A percentile compares a stretch with the other conserved stretches of the same genome.
phyloP scores from a whole-genome alignment of 2,329 filamentous ascomycete species.

The Sporothrix luriei region DNA sequence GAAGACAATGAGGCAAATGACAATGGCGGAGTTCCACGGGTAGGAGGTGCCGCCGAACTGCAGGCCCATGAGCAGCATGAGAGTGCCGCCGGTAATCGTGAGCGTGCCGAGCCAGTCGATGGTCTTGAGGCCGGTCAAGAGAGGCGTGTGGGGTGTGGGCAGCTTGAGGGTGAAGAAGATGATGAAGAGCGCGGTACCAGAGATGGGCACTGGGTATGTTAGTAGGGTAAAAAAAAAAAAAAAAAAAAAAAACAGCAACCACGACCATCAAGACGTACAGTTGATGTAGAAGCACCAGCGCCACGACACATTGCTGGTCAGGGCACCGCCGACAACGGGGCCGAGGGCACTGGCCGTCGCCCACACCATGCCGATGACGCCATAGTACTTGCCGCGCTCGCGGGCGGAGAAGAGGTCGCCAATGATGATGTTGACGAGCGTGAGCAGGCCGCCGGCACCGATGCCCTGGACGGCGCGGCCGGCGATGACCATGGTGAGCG shows the following conservation, averaged over 20 bases:
- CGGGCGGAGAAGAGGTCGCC: slow-evolving; percentile 48
- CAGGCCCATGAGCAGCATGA: slow-evolving; percentile 73
- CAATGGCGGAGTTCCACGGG: slow-evolving; percentile 63
- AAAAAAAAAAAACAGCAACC: not conserved
- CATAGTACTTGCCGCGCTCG: slow-evolving; percentile 37
- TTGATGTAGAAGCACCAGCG: slow-evolving; percentile 73
- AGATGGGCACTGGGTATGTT: slow-evolving; percentile 37
- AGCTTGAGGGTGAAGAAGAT: slow-evolving; percentile 66
- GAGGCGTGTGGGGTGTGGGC: slow-evolving; percentile 66
- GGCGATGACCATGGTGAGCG: slow-evolving; percentile 57
- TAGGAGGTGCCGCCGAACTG: slow-evolving; percentile 62
- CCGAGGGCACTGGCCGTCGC: slow-evolving; percentile 35
- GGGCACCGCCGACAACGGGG: slow-evolving; percentile 35
- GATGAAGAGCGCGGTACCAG: slow-evolving; percentile 50
- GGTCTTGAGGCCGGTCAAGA: slow-evolving; percentile 64
- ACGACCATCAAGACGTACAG: slow-evolving; percentile 31
- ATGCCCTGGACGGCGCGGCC: slow-evolving; percentile 60
- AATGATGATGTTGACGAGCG: slow-evolving; percentile 62
- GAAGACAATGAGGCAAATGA: slow-evolving; percentile 66
- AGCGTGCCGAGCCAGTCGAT: slow-evolving; percentile 58
- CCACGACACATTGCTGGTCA: slow-evolving; percentile 50
- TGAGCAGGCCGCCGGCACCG: slow-evolving; percentile 60
- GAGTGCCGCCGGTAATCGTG: slow-evolving; percentile 61
- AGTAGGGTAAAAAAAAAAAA: not conserved
- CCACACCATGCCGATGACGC: slow-evolving; percentile 37